Evolutionary conservation across 1,284 basidiomycete genomes (phyloP).

Genomic region (Flammula alnicola): DNA sequence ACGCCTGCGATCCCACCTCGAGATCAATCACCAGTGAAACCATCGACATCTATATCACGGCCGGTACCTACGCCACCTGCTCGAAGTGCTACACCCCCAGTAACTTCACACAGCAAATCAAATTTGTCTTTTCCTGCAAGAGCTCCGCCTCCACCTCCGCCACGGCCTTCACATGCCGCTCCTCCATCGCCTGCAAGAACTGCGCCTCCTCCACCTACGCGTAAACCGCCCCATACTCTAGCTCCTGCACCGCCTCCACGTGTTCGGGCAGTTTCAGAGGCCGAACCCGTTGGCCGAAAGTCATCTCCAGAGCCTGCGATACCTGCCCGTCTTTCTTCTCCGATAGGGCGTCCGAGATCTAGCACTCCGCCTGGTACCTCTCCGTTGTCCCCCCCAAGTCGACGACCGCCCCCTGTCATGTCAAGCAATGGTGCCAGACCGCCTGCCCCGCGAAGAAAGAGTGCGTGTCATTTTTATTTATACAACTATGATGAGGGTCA

Average conservation of each 20-base stretch:
- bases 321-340: constrained; percentile 35
- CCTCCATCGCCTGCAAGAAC: constrained; percentile 38
- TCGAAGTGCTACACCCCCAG: constrained; percentile 18
- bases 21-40: constrained; percentile 36
- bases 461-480: constrained; percentile 39
- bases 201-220: constrained; percentile 45
- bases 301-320: constrained; percentile 30
- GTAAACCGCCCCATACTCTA: constrained; percentile 36
- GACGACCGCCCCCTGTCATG: constrained; percentile 21
- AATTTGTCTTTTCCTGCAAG: constrained; percentile 24
- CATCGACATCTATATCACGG: constrained; percentile 26
- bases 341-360: constrained; percentile 28
- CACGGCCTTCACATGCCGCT: constrained; percentile 24
- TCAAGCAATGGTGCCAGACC: constrained; percentile 37
- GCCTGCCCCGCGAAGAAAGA: constrained; percentile 50
- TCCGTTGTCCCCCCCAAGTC: constrained; percentile 28
- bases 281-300: constrained; percentile 22
- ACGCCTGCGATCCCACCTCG: constrained; percentile 41
- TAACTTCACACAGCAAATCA: constrained; percentile 21
- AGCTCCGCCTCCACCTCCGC: constrained; percentile 30
- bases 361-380: constrained; percentile 26
- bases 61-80: constrained; percentile 31
- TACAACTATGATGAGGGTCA: constrained; percentile 19
- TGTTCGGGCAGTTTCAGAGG: constrained; percentile 38
- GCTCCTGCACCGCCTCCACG: constrained; percentile 47